Conservation (phyloP, 768 basidiomycete species). For the Boletus sp. region DNA sequence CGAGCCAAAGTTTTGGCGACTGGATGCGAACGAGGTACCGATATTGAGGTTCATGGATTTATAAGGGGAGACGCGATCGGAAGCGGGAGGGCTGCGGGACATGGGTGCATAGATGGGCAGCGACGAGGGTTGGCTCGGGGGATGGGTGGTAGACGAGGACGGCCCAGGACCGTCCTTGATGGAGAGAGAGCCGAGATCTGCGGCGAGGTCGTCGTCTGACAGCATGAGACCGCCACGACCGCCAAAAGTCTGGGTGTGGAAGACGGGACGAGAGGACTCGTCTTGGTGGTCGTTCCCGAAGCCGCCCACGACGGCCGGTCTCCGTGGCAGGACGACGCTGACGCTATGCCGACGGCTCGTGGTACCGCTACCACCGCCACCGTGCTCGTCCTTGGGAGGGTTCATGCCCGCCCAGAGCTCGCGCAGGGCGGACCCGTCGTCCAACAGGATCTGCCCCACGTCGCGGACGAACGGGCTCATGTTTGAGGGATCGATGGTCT, state of each 20-base stretch:
- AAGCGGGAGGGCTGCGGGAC: constrained; percentile 58
- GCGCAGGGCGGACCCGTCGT: constrained; percentile 69
- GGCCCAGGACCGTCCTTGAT: constrained; percentile 36
- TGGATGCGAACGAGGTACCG: constrained; percentile 39
- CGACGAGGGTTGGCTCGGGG: constrained; percentile 69
- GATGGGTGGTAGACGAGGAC: constrained; percentile 46
- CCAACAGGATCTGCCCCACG: constrained; percentile 72
- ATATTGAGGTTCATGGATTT: constrained; percentile 63
- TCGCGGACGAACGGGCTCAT: constrained; percentile 87
- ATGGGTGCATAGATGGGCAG: constrained; percentile 73
- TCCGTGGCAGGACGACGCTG: constrained; percentile 74
- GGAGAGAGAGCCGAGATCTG: constrained; percentile 62
- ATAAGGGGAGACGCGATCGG: constrained; percentile 55
- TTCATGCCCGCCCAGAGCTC: constrained; percentile 77
- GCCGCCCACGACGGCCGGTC: constrained; percentile 58
- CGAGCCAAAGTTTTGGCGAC: constrained; percentile 49
- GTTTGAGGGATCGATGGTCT: constrained; percentile 61
- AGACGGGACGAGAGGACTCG: constrained; percentile 36
- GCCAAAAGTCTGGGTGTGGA: constrained; percentile 35
- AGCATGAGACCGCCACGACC: constrained; percentile 63
- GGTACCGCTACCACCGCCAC: constrained; percentile 69
- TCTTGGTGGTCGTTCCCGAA: constrained; percentile 53
- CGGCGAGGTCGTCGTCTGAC: constrained; percentile 79
- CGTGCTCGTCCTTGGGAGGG: constrained; percentile 61
- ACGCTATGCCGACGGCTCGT: constrained; percentile 84